These are phyloP conservation scores for Nigrospora osmanthi DNA, from an alignment of 2,329 filamentous ascomycete genomes.

Conservation along the genomic window DNA sequence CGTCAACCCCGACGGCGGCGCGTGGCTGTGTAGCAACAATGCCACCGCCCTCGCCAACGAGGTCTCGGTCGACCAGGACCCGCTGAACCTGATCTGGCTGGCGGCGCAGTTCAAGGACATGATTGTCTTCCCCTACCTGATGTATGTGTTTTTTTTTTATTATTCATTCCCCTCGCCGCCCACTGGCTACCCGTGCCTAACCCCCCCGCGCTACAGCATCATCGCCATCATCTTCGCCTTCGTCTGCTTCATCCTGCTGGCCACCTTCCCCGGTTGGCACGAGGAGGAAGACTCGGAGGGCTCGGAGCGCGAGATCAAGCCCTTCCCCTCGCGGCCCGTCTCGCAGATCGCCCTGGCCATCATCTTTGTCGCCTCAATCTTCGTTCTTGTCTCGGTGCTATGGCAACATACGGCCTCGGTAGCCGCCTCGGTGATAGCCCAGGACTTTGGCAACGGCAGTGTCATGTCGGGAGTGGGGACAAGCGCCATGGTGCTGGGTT, in stretches of 20 bases:
- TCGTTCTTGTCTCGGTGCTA: slow-evolving; percentile 65
- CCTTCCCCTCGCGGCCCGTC: slow-evolving; percentile 85
- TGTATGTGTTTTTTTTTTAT: slow-evolving; percentile 58
- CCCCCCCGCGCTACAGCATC: slow-evolving; percentile 50
- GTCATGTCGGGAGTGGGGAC: slow-evolving; percentile 37
- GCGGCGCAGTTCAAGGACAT: slow-evolving; percentile 96
- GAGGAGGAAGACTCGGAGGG: slow-evolving; percentile 77
- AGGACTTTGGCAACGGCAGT: slow-evolving; percentile 26
- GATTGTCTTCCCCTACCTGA: slow-evolving; percentile 94
- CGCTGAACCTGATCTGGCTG: slow-evolving; percentile 94
- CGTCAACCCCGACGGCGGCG: slow-evolving; percentile 81
- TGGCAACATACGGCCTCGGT: slow-evolving; percentile 97
- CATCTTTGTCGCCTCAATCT: slow-evolving; percentile 72
- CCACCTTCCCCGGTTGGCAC: slow-evolving; percentile 96
- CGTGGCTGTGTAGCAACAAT: slow-evolving; percentile 95
- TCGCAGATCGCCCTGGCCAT: slow-evolving; percentile 89
- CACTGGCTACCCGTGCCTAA: background rate
- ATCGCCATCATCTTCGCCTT: slow-evolving; percentile 97
- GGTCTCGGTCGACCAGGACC: slow-evolving; percentile 85
- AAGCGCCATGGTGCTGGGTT: slow-evolving; percentile 91
- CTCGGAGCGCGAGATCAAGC: slow-evolving; percentile 84
- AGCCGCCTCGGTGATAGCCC: slow-evolving; percentile 81
- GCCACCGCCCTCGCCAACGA: slow-evolving; percentile 87
- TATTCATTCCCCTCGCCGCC: background rate
- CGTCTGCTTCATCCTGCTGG: slow-evolving; percentile 87